Evolutionary conservation across 208 protist species (phyloP).

Genomic region (Porcisia hertigi): DNA sequence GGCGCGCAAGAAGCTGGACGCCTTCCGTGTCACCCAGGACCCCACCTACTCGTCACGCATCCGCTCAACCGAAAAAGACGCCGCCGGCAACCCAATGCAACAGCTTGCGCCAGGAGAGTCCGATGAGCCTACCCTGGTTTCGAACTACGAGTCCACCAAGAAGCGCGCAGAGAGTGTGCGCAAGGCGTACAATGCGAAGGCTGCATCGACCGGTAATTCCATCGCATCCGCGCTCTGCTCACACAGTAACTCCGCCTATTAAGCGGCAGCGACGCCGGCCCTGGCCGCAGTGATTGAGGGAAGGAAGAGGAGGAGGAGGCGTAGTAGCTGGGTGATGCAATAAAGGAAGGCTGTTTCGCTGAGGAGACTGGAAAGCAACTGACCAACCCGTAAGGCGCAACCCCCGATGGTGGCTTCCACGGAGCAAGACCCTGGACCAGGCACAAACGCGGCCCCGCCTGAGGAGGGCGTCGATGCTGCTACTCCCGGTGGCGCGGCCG

Average conservation of each 20-base stretch:
- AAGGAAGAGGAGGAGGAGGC: background rate
- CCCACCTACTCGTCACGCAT: slow-evolving; percentile 50
- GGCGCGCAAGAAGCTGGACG: slow-evolving; percentile 66
- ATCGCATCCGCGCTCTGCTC: slow-evolving; percentile 9
- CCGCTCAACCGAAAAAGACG: slow-evolving; percentile 48
- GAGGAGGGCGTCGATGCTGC: background rate
- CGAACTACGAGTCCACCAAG: slow-evolving; percentile 38
- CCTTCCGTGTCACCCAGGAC: slow-evolving; percentile 41
- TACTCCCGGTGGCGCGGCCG: background rate
- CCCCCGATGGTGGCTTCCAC: background rate
- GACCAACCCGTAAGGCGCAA: background rate
- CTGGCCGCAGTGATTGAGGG: background rate
- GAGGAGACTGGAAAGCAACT: background rate
- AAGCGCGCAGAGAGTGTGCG: slow-evolving; percentile 23
- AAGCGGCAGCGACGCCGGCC: slow-evolving; percentile 18
- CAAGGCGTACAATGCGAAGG: slow-evolving; percentile 51
- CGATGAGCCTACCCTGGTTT: slow-evolving; percentile 29
- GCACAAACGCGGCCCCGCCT: background rate
- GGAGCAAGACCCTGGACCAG: background rate
- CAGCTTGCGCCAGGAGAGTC: slow-evolving; percentile 38
- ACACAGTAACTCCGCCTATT: slow-evolving; percentile 12
- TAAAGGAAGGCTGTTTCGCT: background rate
- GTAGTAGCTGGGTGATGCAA: slow-evolving; percentile 6
- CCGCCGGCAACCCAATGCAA: slow-evolving; percentile 21
- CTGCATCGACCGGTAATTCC: slow-evolving; percentile 25